These are phyloP conservation scores for Candida xiaguanensis DNA, from an alignment of 805 yeast species.

Conservation along the genomic window DNA sequence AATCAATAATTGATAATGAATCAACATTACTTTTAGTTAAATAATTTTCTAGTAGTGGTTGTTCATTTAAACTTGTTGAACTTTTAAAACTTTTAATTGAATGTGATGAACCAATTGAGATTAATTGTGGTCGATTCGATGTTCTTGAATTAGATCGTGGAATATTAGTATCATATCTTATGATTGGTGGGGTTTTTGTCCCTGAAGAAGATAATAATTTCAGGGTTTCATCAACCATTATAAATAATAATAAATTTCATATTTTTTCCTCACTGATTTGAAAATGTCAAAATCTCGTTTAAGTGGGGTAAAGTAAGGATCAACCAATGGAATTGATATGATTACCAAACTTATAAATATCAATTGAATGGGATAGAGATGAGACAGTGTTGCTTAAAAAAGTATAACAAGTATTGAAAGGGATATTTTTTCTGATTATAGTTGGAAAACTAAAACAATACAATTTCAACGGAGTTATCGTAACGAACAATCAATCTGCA, in stretches of 20 bases:
- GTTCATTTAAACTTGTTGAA: slow-evolving; percentile 14
- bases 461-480: too few relatives aligned
- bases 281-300: background rate
- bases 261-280: too few relatives aligned
- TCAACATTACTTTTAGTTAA: slow-evolving; percentile 6
- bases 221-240: slow-evolving; percentile 11
- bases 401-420: too few relatives aligned
- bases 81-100: slow-evolving; percentile 20
- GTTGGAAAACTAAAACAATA: too few relatives aligned
- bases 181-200: background rate
- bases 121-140: slow-evolving; percentile 21
- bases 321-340: too few relatives aligned
- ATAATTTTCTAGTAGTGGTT: slow-evolving; percentile 12
- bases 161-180: slow-evolving; percentile 6
- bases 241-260: too few relatives aligned
- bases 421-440: too few relatives aligned
- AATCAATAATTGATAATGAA: slow-evolving; percentile 11
- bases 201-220: slow-evolving; percentile 6
- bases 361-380: too few relatives aligned
- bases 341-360: too few relatives aligned
- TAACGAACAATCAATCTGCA: too few relatives aligned
- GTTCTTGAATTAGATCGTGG: slow-evolving; percentile 2
- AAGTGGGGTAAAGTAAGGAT: too few relatives aligned
- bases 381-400: too few relatives aligned
- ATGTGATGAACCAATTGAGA: slow-evolving; percentile 24